Base-by-base conservation (phyloP, 768 basidiomycete species). In the Suillus weaverae region DNA sequence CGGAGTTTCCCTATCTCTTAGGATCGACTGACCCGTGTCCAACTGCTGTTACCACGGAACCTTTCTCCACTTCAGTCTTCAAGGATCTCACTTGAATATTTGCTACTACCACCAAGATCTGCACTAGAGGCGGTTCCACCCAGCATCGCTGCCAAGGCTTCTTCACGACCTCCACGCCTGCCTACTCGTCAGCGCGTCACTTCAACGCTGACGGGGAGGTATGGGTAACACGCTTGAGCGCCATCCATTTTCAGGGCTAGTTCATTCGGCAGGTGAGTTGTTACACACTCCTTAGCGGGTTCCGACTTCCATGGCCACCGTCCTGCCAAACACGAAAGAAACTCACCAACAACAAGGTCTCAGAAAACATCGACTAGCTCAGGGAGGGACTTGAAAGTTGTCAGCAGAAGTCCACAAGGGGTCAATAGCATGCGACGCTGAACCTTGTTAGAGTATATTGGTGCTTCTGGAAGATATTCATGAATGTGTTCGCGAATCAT, bases 231-330 rank as follows among this genome's bases (percentile, higher is more conserved):
- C 85, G 84, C 87, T 89, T 89, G 84, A 90, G 89, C 88, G 88
- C 89, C 89, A 90, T 90, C 89, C 88, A 89, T 90, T 90, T 90
- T 90, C 86, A 89, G 87, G 89, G 89, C 88, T 88, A 89, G 88
- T 89, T 89, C 85, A 88, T 91, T 91, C 87, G 86, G 89, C 89
- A 89, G 89, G 88, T 90, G 87, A 90, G 88, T 89, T 89, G 87
- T 89, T 88, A 88, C 87, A 89, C 87, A 89, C n/a, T n/a, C n/a
- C n/a, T n/a, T n/a, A n/a, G n/a, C n/a, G n/a, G n/a, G n/a, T n/a
- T n/a, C n/a, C n/a, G n/a, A n/a, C n/a, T n/a, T n/a, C n/a, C n/a
- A n/a, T n/a, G n/a, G n/a, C n/a, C n/a, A n/a, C n/a, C n/a, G n/a
- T n/a, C n/a, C n/a, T n/a, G n/a, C n/a, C 86, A 22, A 26, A 50